Evolutionary conservation across 2,329 filamentous ascomycete genomes (phyloP).

Genomic region (Colletotrichum magnum): DNA sequence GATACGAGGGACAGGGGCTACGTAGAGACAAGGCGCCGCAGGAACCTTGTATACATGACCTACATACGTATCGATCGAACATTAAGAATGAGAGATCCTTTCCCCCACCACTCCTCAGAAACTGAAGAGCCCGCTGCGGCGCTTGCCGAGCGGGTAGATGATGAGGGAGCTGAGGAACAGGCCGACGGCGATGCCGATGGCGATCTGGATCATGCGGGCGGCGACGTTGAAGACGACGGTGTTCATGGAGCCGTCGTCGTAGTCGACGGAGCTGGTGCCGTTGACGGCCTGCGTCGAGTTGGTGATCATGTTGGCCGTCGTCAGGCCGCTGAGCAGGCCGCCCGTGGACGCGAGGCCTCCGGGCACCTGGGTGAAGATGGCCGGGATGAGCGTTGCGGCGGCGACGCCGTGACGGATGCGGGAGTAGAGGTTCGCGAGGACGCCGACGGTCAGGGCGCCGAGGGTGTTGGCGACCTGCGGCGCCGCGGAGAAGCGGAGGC

Average conservation of each 20-base stretch:
- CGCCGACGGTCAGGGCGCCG: slow-evolving; percentile 81
- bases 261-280: slow-evolving; percentile 50
- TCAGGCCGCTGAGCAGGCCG: slow-evolving; percentile 61
- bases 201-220: slow-evolving; percentile 67
- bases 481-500: slow-evolving; percentile 75
- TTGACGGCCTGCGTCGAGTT: slow-evolving; percentile 53
- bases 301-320: slow-evolving; percentile 59
- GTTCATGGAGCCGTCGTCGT: slow-evolving; percentile 46
- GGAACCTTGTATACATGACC: no score
- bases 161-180: slow-evolving; percentile 64
- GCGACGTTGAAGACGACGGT: slow-evolving; percentile 61
- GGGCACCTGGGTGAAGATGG: slow-evolving; percentile 64
- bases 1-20: no score
- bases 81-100: not conserved
- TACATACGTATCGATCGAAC: not conserved
- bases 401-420: slow-evolving; percentile 66
- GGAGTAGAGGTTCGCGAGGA: slow-evolving; percentile 85
- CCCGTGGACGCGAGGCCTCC: slow-evolving; percentile 63
- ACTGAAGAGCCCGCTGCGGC: slow-evolving; percentile 64
- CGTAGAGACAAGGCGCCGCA: no score
- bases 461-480: slow-evolving; percentile 84
- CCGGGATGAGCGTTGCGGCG: slow-evolving; percentile 61
- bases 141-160: slow-evolving; percentile 64
- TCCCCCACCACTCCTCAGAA: slow-evolving; percentile 49
- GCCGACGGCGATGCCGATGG: slow-evolving; percentile 66